phyloP scores from a whole-genome alignment of 2,329 filamentous ascomycete species.

The Xylariaceae sp. region DNA sequence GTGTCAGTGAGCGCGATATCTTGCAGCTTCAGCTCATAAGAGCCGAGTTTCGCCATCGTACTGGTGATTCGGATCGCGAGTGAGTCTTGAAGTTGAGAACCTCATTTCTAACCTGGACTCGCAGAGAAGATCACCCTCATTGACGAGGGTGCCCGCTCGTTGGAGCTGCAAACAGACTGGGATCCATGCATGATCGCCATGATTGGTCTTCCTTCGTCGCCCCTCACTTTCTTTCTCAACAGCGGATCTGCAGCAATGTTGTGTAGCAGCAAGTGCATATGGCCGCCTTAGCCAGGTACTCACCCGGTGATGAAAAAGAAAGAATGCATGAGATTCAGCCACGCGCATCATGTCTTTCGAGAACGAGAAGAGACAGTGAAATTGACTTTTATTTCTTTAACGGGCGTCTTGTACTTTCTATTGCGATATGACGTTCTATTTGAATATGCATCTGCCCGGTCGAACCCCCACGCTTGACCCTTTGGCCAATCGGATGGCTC shows the following conservation, averaged over 20 bases:
- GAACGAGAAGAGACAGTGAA: too few species aligned
- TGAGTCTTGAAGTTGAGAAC: not conserved
- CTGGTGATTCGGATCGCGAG: not conserved
- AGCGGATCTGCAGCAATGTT: not conserved
- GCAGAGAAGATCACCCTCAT: not conserved
- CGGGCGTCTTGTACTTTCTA: too few species aligned
- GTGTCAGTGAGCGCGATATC: conserved; percentile 7
- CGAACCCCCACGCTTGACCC: too few species aligned
- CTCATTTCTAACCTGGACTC: not conserved
- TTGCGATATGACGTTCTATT: too few species aligned
- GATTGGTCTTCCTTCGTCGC: conserved; percentile 1
- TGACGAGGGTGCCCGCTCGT: not conserved
- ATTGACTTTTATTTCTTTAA: too few species aligned
- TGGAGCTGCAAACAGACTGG: not conserved
- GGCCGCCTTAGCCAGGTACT: not conserved
- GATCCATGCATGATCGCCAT: not conserved
- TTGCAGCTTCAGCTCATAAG: conserved; percentile 6
- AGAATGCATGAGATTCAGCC: too few species aligned
- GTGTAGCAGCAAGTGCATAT: too few species aligned
- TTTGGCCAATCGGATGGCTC: too few species aligned
- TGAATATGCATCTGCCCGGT: too few species aligned
- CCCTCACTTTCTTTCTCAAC: not conserved
- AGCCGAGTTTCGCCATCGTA: conserved; percentile 4
- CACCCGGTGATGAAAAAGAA: too few species aligned
- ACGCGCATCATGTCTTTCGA: too few species aligned